Evolutionary conservation across 768 basidiomycete genomes (phyloP), one percentile per base, ranked within the genome.

Genomic region (Baorangia bicolor): DNA sequence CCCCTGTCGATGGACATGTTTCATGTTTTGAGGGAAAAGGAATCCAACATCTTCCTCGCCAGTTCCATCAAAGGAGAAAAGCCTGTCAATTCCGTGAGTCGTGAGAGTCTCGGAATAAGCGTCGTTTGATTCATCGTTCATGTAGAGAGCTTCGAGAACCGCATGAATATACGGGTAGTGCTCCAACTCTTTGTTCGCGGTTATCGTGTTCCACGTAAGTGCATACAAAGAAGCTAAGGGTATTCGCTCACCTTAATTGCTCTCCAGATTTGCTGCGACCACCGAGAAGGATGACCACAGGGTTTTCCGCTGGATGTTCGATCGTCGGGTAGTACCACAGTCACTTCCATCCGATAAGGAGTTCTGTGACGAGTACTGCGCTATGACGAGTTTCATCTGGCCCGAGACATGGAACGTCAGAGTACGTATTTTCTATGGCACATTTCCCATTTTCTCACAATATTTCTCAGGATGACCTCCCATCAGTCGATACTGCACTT

Each of bases 351-450:
- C 41, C 8, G 51, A 53, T 49, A 11, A 12, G 5, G 28, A 38
- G 2, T 57, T 57, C n/a, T 30, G 40, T 12, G 41, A 54, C 21
- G 41, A 49, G 9, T 57, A 53, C 34, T 5, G 7, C 1, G 13
- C n/a, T n/a, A 54, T 57, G 56, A 57, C 47, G 1, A 18, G 25
- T n/a, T 44, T 53, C 35, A 57, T 57, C 4, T 57, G 56, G 56
- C n/a, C n/a, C n/a, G n/a, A n/a, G n/a, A n/a, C n/a, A n/a, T n/a
- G n/a, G n/a, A n/a, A n/a, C n/a, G n/a, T n/a, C n/a, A n/a, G n/a
- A n/a, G n/a, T n/a, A n/a, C n/a, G n/a, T n/a, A n/a, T n/a, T n/a
- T n/a, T n/a, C n/a, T n/a, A n/a, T n/a, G n/a, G n/a, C n/a, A n/a
- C n/a, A n/a, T n/a, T n/a, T n/a, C n/a, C n/a, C n/a, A n/a, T n/a